Percentiles rank a stretch among this genome's conserved stretches.
Evolutionary conservation across 2,329 filamentous ascomycete genomes (phyloP).

Genomic region (Botrytis galanthina): DNA sequence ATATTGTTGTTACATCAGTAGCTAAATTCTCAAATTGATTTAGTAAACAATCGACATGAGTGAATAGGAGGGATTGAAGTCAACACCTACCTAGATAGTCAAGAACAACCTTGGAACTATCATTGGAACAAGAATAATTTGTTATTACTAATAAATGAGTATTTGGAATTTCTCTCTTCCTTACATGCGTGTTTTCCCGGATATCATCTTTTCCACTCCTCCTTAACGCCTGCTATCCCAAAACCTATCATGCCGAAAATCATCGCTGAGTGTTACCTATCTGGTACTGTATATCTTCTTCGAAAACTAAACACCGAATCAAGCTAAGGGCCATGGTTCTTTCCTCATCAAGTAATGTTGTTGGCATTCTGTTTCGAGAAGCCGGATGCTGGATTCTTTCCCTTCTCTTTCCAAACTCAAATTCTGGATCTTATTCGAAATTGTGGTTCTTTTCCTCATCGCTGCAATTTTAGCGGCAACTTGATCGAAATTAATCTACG

Average conservation of each 20-base stretch:
- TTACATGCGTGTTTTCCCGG: not conserved
- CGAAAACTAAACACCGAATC: not conserved
- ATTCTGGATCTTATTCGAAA: not conserved
- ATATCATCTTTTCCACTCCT: not conserved
- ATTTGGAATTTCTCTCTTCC: not conserved
- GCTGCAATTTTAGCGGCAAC: not conserved
- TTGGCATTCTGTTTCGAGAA: not conserved
- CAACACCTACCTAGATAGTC: not conserved
- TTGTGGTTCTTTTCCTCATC: not conserved
- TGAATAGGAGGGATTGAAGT: not conserved
- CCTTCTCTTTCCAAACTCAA: not conserved
- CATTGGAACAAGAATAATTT: not conserved
- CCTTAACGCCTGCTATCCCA: slow-evolving; percentile 1
- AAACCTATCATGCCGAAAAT: not conserved
- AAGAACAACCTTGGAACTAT: not conserved
- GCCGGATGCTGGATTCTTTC: not conserved
- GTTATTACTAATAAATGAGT: not conserved
- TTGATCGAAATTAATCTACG: not conserved
- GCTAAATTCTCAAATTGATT: not conserved
- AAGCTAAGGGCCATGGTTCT: not conserved
- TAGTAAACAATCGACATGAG: not conserved
- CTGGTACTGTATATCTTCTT: not conserved
- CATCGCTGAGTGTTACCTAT: not conserved
- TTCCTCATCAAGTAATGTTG: not conserved
- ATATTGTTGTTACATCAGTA: too few species aligned